Percentiles rank a stretch among this genome's conserved stretches.
Evolutionary conservation across 345 rosid genomes (phyloP).

Genomic region (Triadica sebifera): DNA sequence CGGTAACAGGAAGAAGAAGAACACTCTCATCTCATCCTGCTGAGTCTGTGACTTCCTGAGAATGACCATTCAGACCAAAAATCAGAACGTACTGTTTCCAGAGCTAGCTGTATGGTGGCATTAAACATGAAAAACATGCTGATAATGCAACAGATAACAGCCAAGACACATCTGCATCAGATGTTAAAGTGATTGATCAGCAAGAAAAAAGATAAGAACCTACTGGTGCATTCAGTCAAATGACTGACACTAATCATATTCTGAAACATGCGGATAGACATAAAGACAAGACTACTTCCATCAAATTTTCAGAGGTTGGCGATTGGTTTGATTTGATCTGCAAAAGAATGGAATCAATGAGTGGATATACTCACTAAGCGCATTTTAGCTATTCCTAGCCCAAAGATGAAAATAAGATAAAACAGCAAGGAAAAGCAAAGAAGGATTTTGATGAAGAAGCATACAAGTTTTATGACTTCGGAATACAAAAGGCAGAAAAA

Average conservation of each 20-base stretch:
- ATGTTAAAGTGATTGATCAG: constrained; percentile 27
- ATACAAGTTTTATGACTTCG: constrained; percentile 7
- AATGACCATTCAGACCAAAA: constrained; percentile 41
- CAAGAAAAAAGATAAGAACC: constrained; percentile 24
- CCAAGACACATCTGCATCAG: constrained; percentile 56
- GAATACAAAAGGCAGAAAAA: constrained; percentile 17
- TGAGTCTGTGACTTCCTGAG: constrained; percentile 54
- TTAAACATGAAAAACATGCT: constrained; percentile 31
- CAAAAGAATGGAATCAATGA: constrained; percentile 31
- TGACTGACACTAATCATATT: constrained; percentile 14
- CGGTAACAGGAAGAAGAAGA: constrained; percentile 34
- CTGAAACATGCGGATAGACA: constrained; percentile 25
- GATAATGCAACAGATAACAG: constrained; percentile 57
- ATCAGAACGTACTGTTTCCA: constrained; percentile 51
- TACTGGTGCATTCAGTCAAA: constrained; percentile 11
- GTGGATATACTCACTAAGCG: constrained; percentile 29
- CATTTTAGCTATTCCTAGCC: constrained; percentile 34
- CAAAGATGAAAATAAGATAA: constrained; percentile 23
- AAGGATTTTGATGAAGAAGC: background rate
- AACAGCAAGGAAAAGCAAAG: constrained; percentile 21
- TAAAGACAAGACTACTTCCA: background rate
- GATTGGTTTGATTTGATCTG: constrained; percentile 46
- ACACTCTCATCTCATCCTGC: constrained; percentile 44
- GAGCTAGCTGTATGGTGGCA: constrained; percentile 42
- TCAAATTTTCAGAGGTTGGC: constrained; percentile 22